Evolutionary conservation across 2,329 filamentous ascomycete species (phyloP), one percentile per base, ranked within the genome.

Genomic region (Bipolaris cookei): DNA sequence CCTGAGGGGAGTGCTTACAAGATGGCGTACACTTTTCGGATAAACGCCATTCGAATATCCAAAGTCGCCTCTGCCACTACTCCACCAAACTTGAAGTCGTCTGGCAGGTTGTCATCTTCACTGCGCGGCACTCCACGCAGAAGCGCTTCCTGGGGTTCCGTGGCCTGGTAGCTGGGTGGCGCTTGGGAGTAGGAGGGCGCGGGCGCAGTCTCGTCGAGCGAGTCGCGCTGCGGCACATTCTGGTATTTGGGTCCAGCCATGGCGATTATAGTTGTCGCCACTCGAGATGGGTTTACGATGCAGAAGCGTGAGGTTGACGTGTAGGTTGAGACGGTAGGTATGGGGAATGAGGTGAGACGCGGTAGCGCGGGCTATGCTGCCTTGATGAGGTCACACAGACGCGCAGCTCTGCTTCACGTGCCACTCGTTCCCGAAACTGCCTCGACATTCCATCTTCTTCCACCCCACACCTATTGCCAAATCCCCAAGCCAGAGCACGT

Each of bases 31-130:
- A 99, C 95, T 83, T 98, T 98, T 79, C 93, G 89, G 69, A 97
- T 84, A 78, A 97, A 99, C 79, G 95, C 91, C 87, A 97, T 96
- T 68, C 94, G 90, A 75, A 99, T 97, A 72, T 96, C 92, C 73
- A 98, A 83, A 18, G 93, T 96, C 44, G 91, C 94, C 81, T 98
- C 95, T 65, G 93, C 89, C 58, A 98, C 93, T 16, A 89, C 92
- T 61, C 92, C 93, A 68, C 94, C 95, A 74, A 96, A 98, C 85
- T 97, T 98, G 87, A 98, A 98, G 79, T 98, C 94, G 81, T 98
- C 94, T 1, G 94, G 94, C 42, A 98, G 76, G 72, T 97, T 96
- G 79, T 97, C 94, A 73, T 93, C 87, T 77, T 93, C 93, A 74
- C 83, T 85, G 69, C 93, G 87, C 49, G 91, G 87, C 42, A 78